Base-by-base conservation (phyloP, 1,139 yeast species). In the Protomyces inouyei region DNA sequence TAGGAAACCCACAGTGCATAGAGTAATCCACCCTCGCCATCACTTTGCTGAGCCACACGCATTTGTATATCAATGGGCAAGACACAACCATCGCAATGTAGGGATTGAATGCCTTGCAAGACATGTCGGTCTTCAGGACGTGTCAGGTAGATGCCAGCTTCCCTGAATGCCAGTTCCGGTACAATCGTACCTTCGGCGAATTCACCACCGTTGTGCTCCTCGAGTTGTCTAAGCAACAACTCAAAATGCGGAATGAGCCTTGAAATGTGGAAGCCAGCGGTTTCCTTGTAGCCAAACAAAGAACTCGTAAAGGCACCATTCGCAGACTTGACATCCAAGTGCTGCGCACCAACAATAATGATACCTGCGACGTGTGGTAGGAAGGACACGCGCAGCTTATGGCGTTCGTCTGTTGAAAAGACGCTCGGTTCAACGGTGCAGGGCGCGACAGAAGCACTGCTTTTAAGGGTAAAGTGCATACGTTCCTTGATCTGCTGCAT, bases 341-440 rank as follows among this genome's bases (percentile, higher is more conserved):
- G 74, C 14, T 70, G 69, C 3, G 84, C 77, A 61, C 85, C 82
- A n/a, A 91, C 77, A 14, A 90, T 85, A 71, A 90, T 85, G 25
- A 88, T 83, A 40, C 97, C 97, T 0, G 96, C 95, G 71, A 90
- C 88, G 73, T 89, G 88, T 0, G 96, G 97, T 68, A 89, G 74
- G 1, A 93, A 81, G 70, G 87, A 93, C 37, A 88, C 80, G 68
- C 59, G 57, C 12, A 67, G 60, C n/a, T 64, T 59, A 55, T 59
- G 59, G 52, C 56, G 46, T 12, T 48, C 53, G 18, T 59, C 60
- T n/a, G 63, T 60, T 25, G 54, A 64, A 23, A 60, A 54, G 54
- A 61, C 52, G 25, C 65, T 60, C n/a, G 65, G 61, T 9, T 51
- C 56, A 14, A 61, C 46, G 10, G 61, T 54, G 45, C 61, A 56